Conservation (phyloP, 495 filamentous ascomycete species). For the Penicillium maclennaniae region DNA sequence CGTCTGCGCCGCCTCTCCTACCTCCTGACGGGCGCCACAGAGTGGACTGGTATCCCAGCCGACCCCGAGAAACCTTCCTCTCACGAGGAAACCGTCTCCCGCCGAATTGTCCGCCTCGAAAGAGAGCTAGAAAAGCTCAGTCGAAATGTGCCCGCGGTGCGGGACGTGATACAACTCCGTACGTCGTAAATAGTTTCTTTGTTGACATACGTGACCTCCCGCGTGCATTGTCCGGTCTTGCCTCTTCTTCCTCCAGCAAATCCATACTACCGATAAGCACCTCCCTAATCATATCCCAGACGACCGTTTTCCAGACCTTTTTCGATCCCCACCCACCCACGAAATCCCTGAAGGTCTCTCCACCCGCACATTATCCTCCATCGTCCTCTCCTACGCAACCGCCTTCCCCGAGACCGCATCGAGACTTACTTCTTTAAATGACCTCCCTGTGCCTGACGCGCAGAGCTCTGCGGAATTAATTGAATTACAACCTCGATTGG, state of each 20-base stretch:
- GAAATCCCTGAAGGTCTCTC: conserved; percentile 42
- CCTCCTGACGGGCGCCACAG: conserved; percentile 60
- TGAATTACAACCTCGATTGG: conserved; percentile 65
- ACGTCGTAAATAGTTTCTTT: conserved; percentile 7
- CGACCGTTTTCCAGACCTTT: conserved; percentile 55
- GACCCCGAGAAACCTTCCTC: conserved; percentile 35
- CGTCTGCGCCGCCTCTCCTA: conserved; percentile 72
- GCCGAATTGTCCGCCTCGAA: conserved; percentile 63
- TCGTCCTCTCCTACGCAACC: conserved; percentile 70
- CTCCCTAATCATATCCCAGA: conserved; percentile 36
- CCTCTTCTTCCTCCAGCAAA: not conserved
- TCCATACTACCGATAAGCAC: not conserved
- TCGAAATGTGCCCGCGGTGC: conserved; percentile 41
- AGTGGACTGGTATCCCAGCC: conserved; percentile 40
- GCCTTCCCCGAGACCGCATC: conserved; percentile 74
- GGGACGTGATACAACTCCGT: conserved; percentile 51
- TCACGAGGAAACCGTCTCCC: conserved; percentile 42
- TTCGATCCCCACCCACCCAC: conserved; percentile 40
- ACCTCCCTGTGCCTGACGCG: conserved; percentile 71
- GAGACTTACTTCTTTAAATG: conserved; percentile 70
- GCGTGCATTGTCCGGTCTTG: not conserved
- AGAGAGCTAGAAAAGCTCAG: conserved; percentile 49
- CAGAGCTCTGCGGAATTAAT: conserved; percentile 63
- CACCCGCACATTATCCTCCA: conserved; percentile 50
- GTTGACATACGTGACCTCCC: not conserved